Conservation (phyloP, 148 eudicot genomes). For the Rhododendron williamsianum region DNA sequence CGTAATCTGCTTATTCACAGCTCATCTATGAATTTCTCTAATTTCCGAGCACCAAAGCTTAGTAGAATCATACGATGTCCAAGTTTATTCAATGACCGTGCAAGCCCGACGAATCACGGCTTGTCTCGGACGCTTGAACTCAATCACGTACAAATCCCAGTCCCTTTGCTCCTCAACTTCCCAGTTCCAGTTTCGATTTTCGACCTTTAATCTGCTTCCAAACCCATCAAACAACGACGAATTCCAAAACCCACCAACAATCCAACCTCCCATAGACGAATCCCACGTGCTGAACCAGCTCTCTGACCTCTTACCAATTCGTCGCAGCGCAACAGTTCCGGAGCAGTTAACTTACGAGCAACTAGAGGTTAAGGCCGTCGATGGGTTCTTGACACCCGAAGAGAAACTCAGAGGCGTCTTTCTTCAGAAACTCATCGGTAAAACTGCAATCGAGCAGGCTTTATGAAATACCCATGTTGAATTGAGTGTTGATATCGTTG, state of each 20-base stretch:
- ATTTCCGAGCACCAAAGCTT: too few species aligned
- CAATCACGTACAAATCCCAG: background rate
- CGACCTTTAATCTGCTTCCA: conserved; percentile 7
- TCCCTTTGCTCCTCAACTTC: conserved; percentile 4
- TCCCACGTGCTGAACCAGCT: conserved; percentile 44
- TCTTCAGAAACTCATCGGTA: conserved; percentile 62
- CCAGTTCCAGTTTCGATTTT: conserved; percentile 1
- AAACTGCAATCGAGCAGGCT: conserved; percentile 39
- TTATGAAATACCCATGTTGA: conserved; percentile 30
- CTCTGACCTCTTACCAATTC: conserved; percentile 49
- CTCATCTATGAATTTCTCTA: too few species aligned
- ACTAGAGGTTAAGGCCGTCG: conserved; percentile 24
- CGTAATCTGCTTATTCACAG: too few species aligned
- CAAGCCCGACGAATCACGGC: background rate
- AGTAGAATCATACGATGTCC: background rate
- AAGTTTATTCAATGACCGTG: background rate
- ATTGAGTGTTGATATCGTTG: conserved; percentile 41
- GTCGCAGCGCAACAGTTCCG: background rate
- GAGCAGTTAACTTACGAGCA: background rate
- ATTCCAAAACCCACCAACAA: background rate
- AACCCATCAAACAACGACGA: background rate
- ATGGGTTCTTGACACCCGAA: conserved; percentile 52
- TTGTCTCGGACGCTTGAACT: background rate
- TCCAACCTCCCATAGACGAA: conserved; percentile 25
- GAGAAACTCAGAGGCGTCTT: conserved; percentile 80